Percentiles rank a stretch among this genome's conserved stretches.
phyloP scores from a whole-genome alignment of 495 filamentous ascomycete species.

The Penicillium steckii region DNA sequence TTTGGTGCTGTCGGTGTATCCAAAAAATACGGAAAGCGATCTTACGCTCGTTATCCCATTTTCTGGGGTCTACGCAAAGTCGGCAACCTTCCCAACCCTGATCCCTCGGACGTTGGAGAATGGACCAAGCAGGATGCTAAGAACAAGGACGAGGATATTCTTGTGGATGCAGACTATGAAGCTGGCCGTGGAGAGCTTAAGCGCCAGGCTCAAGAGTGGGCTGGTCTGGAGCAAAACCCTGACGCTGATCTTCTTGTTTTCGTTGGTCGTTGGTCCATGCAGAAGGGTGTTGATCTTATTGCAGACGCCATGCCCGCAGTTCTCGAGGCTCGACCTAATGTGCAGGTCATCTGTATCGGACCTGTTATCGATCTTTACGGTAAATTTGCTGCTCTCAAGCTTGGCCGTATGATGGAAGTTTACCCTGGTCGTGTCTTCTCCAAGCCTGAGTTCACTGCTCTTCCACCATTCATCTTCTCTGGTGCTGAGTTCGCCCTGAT shows the following conservation, averaged over 20 bases:
- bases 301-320: slow-evolving; percentile 75
- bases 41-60: slow-evolving; percentile 73
- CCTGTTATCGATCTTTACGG: slow-evolving; percentile 79
- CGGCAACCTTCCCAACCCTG: slow-evolving; percentile 71
- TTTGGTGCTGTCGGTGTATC: slow-evolving; percentile 76
- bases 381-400: slow-evolving; percentile 74
- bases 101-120: slow-evolving; percentile 70
- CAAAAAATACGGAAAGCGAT: slow-evolving; percentile 72
- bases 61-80: slow-evolving; percentile 75
- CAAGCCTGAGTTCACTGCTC: slow-evolving; percentile 73
- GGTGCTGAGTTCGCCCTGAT: slow-evolving; percentile 79
- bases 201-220: slow-evolving; percentile 75
- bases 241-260: slow-evolving; percentile 75
- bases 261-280: slow-evolving; percentile 76
- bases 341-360: slow-evolving; percentile 69
- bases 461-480: slow-evolving; percentile 75
- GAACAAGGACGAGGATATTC: slow-evolving; percentile 49
- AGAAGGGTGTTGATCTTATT: slow-evolving; percentile 77
- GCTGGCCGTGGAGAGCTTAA: slow-evolving; percentile 57
- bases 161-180: slow-evolving; percentile 59
- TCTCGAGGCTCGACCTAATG: slow-evolving; percentile 63
- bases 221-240: slow-evolving; percentile 64
- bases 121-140: slow-evolving; percentile 53
- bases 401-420: slow-evolving; percentile 67
- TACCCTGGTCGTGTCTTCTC: slow-evolving; percentile 75